Conservation (phyloP, 257 asterid genomes). For the Gentiana macrophylla region DNA sequence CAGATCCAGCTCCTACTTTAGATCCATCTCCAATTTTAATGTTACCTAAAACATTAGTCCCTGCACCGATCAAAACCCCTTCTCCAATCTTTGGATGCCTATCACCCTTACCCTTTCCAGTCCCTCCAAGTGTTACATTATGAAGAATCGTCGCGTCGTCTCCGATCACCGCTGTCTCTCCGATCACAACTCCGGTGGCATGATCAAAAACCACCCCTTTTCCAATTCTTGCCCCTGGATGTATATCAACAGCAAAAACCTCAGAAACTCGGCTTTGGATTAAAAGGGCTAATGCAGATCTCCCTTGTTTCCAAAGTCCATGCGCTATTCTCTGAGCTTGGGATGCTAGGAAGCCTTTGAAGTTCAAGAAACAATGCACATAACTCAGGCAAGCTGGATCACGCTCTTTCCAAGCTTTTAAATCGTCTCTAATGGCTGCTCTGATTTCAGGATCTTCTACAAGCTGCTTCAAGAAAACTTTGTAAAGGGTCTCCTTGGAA, state of each 20-base stretch:
- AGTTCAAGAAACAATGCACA: slow-evolving; percentile 13
- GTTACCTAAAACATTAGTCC: slow-evolving; percentile 14
- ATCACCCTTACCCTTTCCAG: slow-evolving; percentile 9
- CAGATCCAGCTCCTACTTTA: slow-evolving; percentile 18
- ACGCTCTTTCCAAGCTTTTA: slow-evolving; percentile 14
- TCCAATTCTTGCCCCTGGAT: slow-evolving; percentile 16
- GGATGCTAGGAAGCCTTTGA: slow-evolving; percentile 15
- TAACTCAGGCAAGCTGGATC: slow-evolving; percentile 13
- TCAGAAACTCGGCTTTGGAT: slow-evolving; percentile 19
- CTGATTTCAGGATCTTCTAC: slow-evolving; percentile 4
- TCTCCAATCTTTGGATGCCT: slow-evolving; percentile 20
- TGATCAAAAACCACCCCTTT: slow-evolving; percentile 18
- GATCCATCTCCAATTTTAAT: slow-evolving; percentile 16
- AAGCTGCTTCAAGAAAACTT: slow-evolving; percentile 6
- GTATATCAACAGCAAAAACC: slow-evolving; percentile 17
- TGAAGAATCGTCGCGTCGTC: slow-evolving; percentile 13
- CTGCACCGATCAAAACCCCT: slow-evolving; percentile 19
- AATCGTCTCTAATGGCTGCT: slow-evolving; percentile 7
- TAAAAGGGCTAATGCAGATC: slow-evolving; percentile 7
- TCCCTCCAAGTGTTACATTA: slow-evolving; percentile 18
- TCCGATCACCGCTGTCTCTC: slow-evolving; percentile 19
- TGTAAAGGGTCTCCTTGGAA: slow-evolving; percentile 2
- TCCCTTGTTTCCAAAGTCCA: slow-evolving; percentile 11
- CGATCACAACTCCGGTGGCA: slow-evolving; percentile 16
- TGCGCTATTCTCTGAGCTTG: slow-evolving; percentile 17